Percentiles rank a stretch among this genome's conserved stretches.
phyloP scores from a whole-genome alignment of 169 alveolate species.

The Ichthyophthirius multifiliis region DNA sequence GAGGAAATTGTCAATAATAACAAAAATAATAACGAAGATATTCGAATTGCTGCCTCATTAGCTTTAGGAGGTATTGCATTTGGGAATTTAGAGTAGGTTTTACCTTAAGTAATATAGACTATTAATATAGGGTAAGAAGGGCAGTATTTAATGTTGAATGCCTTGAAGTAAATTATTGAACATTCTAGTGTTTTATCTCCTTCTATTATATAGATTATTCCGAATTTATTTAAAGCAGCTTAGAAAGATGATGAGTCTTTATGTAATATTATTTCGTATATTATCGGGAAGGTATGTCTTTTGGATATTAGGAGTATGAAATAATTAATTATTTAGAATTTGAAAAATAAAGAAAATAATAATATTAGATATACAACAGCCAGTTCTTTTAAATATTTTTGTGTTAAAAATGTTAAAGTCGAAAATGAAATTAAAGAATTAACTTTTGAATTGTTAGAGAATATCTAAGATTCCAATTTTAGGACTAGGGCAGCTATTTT shows the following conservation, averaged over 20 bases:
- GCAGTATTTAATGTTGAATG: slow-evolving; percentile 49
- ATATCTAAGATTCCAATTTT: slow-evolving; percentile 38
- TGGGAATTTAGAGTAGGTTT: slow-evolving; percentile 52
- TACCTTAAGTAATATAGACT: slow-evolving; percentile 42
- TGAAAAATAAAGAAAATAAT: slow-evolving; percentile 17
- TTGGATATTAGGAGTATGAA: slow-evolving; percentile 30
- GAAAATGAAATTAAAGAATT: slow-evolving; percentile 28
- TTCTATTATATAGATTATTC: slow-evolving; percentile 49
- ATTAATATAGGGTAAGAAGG: slow-evolving; percentile 42
- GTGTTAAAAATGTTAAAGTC: slow-evolving; percentile 25
- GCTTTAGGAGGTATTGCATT: slow-evolving; percentile 67
- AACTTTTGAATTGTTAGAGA: not conserved
- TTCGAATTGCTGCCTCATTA: slow-evolving; percentile 64
- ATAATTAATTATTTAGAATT: slow-evolving; percentile 13
- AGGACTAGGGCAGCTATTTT: slow-evolving; percentile 47
- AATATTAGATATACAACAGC: slow-evolving; percentile 47
- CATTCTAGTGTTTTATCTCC: slow-evolving; percentile 5
- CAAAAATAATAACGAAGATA: slow-evolving; percentile 37
- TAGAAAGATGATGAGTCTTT: slow-evolving; percentile 54
- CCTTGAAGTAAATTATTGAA: slow-evolving; percentile 62
- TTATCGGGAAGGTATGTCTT: slow-evolving; percentile 57
- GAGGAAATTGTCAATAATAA: slow-evolving; percentile 26
- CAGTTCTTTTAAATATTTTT: slow-evolving; percentile 54
- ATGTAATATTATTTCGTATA: slow-evolving; percentile 64
- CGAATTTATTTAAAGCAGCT: slow-evolving; percentile 47